These are phyloP conservation scores for Cladosporium sphaerospermum DNA, from an alignment of 2,329 filamentous ascomycete species.

Conservation along the genomic window DNA sequence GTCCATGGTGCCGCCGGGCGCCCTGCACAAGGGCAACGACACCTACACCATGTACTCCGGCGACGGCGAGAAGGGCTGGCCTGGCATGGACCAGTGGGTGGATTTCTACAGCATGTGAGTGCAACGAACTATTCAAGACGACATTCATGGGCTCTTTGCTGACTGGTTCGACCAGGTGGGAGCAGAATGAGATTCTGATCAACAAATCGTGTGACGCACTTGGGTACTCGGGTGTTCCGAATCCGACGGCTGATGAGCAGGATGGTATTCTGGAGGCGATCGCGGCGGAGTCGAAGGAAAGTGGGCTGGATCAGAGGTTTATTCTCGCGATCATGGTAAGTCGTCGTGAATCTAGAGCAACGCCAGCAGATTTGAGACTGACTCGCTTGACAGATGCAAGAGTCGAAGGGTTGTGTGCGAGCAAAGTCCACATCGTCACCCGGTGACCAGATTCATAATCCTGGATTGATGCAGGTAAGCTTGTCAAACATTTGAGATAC, in stretches of 20 bases:
- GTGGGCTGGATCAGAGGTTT: slow-evolving; percentile 3
- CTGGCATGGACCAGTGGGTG: slow-evolving; percentile 29
- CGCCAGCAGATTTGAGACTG: background rate
- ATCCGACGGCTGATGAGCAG: slow-evolving; percentile 5
- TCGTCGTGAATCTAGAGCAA: background rate
- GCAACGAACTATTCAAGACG: background rate
- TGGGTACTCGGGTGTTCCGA: slow-evolving; percentile 9
- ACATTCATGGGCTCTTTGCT: background rate
- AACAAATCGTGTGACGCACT: slow-evolving; percentile 7
- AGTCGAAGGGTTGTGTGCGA: slow-evolving; percentile 8
- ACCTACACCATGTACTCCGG: slow-evolving; percentile 28
- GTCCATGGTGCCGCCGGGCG: background rate
- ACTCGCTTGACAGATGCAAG: slow-evolving; percentile 2
- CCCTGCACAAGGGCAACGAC: slow-evolving; percentile 5
- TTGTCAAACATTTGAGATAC: background rate
- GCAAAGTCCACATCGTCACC: slow-evolving; percentile 9
- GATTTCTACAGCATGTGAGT: slow-evolving; percentile 31
- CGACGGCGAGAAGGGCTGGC: slow-evolving; percentile 36
- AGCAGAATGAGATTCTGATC: slow-evolving; percentile 3
- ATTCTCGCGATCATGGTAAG: slow-evolving; percentile 6
- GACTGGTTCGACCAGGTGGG: background rate
- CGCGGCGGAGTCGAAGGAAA: slow-evolving; percentile 4
- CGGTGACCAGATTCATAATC: slow-evolving; percentile 4
- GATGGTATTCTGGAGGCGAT: slow-evolving; percentile 8
- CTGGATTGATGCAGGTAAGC: slow-evolving; percentile 10